These are phyloP conservation scores for Akanthomyces muscarius DNA, from an alignment of 2,329 filamentous ascomycete genomes.

Conservation along the genomic window DNA sequence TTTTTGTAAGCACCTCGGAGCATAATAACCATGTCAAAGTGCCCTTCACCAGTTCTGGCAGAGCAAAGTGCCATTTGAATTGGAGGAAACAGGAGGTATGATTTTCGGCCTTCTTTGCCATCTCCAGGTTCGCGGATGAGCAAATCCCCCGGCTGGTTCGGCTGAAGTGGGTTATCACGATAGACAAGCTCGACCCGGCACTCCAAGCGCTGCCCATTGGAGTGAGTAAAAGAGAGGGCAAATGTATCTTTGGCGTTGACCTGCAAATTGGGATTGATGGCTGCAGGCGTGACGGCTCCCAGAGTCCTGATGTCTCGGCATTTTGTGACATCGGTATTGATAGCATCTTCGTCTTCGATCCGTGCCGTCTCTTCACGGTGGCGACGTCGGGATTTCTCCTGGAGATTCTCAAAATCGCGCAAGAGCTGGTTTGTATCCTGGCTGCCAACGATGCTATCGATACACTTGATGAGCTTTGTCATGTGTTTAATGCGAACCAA, in stretches of 20 bases:
- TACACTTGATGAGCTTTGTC: constrained; percentile 72
- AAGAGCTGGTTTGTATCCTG: constrained; percentile 40
- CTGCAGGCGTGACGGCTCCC: constrained; percentile 63
- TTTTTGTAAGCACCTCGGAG: constrained; percentile 65
- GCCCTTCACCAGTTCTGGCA: constrained; percentile 67
- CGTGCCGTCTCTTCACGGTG: constrained; percentile 66
- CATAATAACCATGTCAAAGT: constrained; percentile 79
- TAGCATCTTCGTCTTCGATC: constrained; percentile 77
- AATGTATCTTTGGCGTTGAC: constrained; percentile 91
- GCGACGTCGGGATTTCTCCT: constrained; percentile 68
- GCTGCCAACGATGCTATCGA: constrained; percentile 52
- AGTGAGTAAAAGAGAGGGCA: constrained; percentile 78
- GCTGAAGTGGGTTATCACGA: constrained; percentile 70
- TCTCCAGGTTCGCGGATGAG: constrained; percentile 86
- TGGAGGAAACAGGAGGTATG: constrained; percentile 88
- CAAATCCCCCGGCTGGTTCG: constrained; percentile 72
- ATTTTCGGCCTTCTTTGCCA: constrained; percentile 60
- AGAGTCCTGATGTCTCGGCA: constrained; percentile 76
- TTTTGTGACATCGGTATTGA: constrained; percentile 74
- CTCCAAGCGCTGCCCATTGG: constrained; percentile 82
- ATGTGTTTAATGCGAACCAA: constrained; percentile 85
- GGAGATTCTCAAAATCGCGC: constrained; percentile 63
- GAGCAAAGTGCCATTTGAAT: constrained; percentile 71
- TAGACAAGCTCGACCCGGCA: constrained; percentile 85
- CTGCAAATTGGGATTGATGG: constrained; percentile 71